Conservation (phyloP, 2,329 filamentous ascomycete genomes). For the Magnaporthales sp. region DNA sequence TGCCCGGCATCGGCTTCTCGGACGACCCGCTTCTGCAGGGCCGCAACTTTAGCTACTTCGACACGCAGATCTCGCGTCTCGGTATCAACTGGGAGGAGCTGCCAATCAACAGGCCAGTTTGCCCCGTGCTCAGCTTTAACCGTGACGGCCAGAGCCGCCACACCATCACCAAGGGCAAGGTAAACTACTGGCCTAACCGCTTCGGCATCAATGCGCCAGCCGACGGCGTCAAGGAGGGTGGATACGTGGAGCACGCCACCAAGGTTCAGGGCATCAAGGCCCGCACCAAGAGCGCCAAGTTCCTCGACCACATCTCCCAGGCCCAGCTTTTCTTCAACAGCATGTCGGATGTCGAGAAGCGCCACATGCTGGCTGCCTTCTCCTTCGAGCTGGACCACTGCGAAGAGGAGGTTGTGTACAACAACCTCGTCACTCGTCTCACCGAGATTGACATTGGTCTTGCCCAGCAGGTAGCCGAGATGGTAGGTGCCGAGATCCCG, state of each 20-base stretch:
- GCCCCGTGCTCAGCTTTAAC: conserved; percentile 68
- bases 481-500: conserved; percentile 58
- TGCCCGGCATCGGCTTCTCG: conserved; percentile 69
- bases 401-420: conserved; percentile 69
- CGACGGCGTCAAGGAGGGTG: conserved; percentile 45
- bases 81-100: conserved; percentile 70
- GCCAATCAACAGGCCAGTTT: conserved; percentile 68
- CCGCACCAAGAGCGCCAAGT: conserved; percentile 62
- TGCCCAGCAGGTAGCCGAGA: conserved; percentile 58
- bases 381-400: conserved; percentile 73
- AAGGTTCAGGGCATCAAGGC: conserved; percentile 63
- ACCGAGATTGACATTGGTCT: conserved; percentile 64
- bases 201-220: conserved; percentile 52
- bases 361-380: conserved; percentile 51
- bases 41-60: conserved; percentile 59
- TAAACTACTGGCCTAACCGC: conserved; percentile 77
- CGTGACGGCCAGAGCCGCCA: conserved; percentile 67
- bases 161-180: conserved; percentile 61
- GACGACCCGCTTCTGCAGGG: conserved; percentile 69
- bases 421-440: conserved; percentile 58
- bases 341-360: conserved; percentile 56
- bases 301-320: conserved; percentile 69
- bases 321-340: conserved; percentile 81
- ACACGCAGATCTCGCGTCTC: conserved; percentile 61
- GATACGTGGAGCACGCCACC: conserved; percentile 58